Percentiles rank a stretch among this genome's conserved stretches.
phyloP scores from a whole-genome alignment of 805 yeast genomes.

The Candida hispaniensis region DNA sequence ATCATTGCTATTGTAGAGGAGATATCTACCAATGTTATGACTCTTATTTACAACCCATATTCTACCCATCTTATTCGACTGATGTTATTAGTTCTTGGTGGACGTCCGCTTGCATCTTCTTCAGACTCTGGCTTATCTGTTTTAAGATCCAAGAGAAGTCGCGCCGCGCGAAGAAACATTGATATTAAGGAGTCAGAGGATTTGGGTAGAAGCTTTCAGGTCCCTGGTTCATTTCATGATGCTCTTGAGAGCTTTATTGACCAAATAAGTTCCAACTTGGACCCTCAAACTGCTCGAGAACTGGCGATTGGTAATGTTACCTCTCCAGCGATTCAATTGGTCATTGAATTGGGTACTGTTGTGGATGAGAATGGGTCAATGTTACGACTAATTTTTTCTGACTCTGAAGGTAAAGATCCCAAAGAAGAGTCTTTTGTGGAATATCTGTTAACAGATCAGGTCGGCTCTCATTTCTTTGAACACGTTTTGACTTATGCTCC shows the following conservation, averaged over 20 bases:
- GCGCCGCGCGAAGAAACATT: conserved; percentile 83
- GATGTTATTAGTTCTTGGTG: conserved; percentile 59
- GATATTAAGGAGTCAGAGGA: conserved; percentile 72
- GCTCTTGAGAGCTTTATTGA: conserved; percentile 36
- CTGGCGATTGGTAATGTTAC: conserved; percentile 68
- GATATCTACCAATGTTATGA: conserved; percentile 45
- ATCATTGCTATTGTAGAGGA: conserved; percentile 58
- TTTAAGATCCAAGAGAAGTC: conserved; percentile 71
- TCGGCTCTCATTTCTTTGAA: conserved; percentile 90
- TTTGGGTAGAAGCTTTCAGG: conserved; percentile 53
- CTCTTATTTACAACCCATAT: conserved; percentile 64
- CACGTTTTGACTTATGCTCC: conserved; percentile 56
- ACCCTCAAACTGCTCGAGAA: conserved; percentile 50
- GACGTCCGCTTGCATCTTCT: conserved; percentile 60
- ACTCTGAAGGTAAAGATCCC: conserved; percentile 36
- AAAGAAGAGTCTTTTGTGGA: conserved; percentile 54
- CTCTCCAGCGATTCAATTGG: conserved; percentile 76
- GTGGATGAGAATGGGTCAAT: conserved; percentile 42
- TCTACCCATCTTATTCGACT: conserved; percentile 82
- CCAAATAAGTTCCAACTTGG: conserved; percentile 25
- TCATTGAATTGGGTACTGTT: conserved; percentile 71
- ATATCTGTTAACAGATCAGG: conserved; percentile 69
- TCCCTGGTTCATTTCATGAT: conserved; percentile 57
- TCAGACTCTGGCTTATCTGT: conserved; percentile 42
- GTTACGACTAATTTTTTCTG: conserved; percentile 57